Conservation (phyloP, 2,329 filamentous ascomycete genomes). For the Pseudopyricularia cyperi region DNA sequence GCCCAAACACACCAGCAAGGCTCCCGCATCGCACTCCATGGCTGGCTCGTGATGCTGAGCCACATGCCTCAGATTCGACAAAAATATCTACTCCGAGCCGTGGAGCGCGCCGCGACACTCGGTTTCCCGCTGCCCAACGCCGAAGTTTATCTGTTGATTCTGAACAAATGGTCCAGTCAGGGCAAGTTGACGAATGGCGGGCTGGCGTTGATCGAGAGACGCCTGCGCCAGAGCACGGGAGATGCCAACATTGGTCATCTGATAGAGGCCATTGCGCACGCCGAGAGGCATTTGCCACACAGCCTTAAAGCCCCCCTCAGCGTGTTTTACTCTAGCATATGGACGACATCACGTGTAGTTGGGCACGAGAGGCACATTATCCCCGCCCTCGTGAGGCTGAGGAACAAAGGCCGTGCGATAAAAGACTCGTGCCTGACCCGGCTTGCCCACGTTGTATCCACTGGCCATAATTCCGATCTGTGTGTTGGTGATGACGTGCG, state of each 20-base stretch:
- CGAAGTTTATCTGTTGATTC: background rate
- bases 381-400: background rate
- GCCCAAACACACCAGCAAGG: background rate
- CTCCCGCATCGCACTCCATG: background rate
- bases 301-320: background rate
- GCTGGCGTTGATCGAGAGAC: background rate
- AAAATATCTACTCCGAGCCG: conserved; percentile 3
- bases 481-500: background rate
- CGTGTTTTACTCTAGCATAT: background rate
- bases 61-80: conserved; percentile 9
- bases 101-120: background rate
- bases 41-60: conserved; percentile 9
- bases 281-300: background rate
- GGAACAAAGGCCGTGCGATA: background rate
- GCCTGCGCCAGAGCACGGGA: background rate
- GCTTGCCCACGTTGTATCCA: background rate
- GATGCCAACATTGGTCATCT: background rate
- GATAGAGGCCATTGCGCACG: background rate
- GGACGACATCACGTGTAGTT: background rate
- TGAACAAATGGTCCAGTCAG: background rate
- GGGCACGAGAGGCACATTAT: background rate
- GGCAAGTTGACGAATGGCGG: background rate
- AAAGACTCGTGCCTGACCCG: background rate
- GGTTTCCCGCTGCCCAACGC: background rate
- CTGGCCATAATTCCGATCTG: background rate